A percentile compares a stretch with the other conserved stretches of the same genome.
phyloP scores from a whole-genome alignment of 331 rosid genomes.

The Prunus yedoensis region DNA sequence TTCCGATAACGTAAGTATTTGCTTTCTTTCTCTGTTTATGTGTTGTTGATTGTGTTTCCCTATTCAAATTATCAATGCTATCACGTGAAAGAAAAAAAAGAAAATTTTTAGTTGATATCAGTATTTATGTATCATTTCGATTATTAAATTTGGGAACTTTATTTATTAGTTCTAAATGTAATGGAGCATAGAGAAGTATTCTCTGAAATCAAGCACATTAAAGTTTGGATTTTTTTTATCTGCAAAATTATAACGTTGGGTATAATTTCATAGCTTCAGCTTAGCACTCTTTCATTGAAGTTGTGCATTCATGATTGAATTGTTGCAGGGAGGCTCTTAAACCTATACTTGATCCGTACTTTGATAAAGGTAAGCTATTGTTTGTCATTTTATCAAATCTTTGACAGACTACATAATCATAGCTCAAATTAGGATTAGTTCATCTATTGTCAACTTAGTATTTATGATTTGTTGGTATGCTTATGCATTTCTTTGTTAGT shows the following conservation, averaged over 20 bases:
- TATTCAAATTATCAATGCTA: not conserved
- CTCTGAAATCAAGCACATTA: not conserved
- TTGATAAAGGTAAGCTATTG: slow-evolving; percentile 69
- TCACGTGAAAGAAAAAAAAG: not conserved
- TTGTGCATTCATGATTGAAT: slow-evolving; percentile 25
- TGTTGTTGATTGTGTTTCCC: not conserved
- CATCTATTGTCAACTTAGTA: not conserved
- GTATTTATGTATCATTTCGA: not conserved
- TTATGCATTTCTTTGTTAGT: slow-evolving; percentile 49
- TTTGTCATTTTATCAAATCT: not conserved
- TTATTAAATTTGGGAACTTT: no score
- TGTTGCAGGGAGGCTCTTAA: slow-evolving; percentile 74
- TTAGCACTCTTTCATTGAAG: not conserved
- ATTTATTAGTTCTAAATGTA: not conserved
- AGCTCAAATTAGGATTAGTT: not conserved
- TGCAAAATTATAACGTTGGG: not conserved
- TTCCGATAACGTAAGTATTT: slow-evolving; percentile 65
- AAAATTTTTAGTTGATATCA: not conserved
- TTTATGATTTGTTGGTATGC: slow-evolving; percentile 14
- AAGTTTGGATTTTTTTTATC: not conserved
- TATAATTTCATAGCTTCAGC: not conserved
- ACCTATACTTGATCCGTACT: slow-evolving; percentile 58
- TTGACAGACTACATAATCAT: not conserved
- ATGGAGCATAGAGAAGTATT: not conserved
- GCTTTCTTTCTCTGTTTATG: not conserved